Percentiles rank a stretch among this genome's conserved stretches.
Evolutionary conservation across 768 basidiomycete species (phyloP).

Genomic region (Mycena belliarum): DNA sequence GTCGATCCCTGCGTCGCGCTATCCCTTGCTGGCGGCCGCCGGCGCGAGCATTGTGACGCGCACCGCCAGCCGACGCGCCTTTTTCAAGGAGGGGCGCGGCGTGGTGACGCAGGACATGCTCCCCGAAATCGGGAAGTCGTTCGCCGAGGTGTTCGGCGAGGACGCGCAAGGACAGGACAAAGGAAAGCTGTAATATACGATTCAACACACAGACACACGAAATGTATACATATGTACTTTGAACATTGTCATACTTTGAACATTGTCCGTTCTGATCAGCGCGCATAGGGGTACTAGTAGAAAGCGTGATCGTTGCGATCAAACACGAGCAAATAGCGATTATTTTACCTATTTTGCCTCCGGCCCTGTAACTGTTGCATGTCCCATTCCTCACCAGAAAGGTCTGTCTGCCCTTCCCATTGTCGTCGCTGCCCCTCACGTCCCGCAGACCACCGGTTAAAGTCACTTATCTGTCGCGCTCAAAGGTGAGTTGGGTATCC

Average conservation of each 20-base stretch:
- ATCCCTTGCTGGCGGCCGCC: slow-evolving; percentile 84
- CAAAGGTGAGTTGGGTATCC: slow-evolving; percentile 18
- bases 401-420: not conserved
- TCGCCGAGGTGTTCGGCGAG: slow-evolving; percentile 70
- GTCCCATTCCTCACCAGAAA: slow-evolving; percentile 8
- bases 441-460: slow-evolving; percentile 7
- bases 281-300: too few relatives aligned
- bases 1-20: slow-evolving; percentile 55
- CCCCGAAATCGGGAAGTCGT: slow-evolving; percentile 64
- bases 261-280: too few relatives aligned
- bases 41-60: slow-evolving; percentile 90
- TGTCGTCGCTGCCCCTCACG: not conserved
- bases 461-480: slow-evolving; percentile 16
- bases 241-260: too few relatives aligned
- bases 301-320: too few relatives aligned
- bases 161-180: slow-evolving; percentile 41
- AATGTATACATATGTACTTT: not conserved
- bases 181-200: slow-evolving; percentile 33
- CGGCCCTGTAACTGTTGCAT: not conserved
- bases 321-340: not conserved
- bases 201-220: not conserved
- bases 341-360: not conserved
- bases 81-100: slow-evolving; percentile 71
- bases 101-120: slow-evolving; percentile 84
- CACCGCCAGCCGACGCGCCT: slow-evolving; percentile 76